Evolutionary conservation across 257 asterid genomes (phyloP).

Genomic region (Solanum paucissectum): DNA sequence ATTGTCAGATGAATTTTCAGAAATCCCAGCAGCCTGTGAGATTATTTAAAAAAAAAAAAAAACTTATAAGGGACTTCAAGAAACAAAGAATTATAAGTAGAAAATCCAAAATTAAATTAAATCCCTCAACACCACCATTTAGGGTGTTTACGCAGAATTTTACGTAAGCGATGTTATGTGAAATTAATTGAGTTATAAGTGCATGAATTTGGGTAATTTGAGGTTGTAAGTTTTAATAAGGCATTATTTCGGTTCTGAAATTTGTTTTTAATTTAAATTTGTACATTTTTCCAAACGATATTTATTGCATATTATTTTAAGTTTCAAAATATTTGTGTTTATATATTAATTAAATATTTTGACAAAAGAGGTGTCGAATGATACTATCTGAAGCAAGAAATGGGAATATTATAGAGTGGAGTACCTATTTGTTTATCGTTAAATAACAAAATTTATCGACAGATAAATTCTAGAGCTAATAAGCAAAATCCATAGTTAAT

Average conservation of each 20-base stretch:
- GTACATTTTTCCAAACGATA: neutral
- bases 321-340: neutral
- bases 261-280: neutral
- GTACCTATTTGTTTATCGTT: neutral
- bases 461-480: neutral
- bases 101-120: neutral
- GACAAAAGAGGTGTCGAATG: neutral
- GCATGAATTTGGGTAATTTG: neutral
- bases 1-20: constrained; percentile 10
- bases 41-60: neutral
- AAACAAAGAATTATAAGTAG: neutral
- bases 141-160: neutral
- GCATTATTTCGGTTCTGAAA: neutral
- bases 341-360: neutral
- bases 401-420: neutral
- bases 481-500: neutral
- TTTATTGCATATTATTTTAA: neutral
- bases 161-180: neutral
- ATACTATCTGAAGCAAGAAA: neutral
- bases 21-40: neutral
- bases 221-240: neutral
- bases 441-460: neutral
- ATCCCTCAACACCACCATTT: neutral
- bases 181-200: neutral
- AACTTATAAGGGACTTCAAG: neutral